Base-by-base conservation (phyloP, 2,329 filamentous ascomycete species). In the Phialemoniopsis sp. region DNA sequence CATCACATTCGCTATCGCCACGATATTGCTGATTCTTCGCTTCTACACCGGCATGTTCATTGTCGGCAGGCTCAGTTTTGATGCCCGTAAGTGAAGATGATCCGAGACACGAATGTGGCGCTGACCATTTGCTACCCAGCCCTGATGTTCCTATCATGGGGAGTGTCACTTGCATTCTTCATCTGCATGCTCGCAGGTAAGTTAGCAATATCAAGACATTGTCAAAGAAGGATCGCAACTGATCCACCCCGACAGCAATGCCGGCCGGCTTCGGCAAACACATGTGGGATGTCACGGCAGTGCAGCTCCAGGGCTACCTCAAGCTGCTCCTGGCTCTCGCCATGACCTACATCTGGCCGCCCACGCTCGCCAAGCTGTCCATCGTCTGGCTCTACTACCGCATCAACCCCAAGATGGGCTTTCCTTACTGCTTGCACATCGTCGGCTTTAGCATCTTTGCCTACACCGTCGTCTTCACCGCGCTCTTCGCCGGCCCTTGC, bases 401-500 rank as follows among this genome's bases (percentile, higher is more conserved):
- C 3, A 45, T 51, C 44, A 43, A 48, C 32, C 42, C 47, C 2
- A 19, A 28, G 9, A 36, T 17, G 1, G 29, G 18, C 16, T 50
- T 41, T 34, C 48, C 46, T 13, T 8, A 32, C 6, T 37, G 33
- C 12, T 34, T 46, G 10, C 42, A 45, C 29, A 29, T 15, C 15
- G 39, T 46, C 21, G 46, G 36, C 8, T 17, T 33, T 12, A 18
- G 14, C 14, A 36, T 48, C 13, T 29, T 51, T 29, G 43, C 31
- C 35, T 44, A 53, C 36, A 49, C 52, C 7, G n/a, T 52, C 9
- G 42, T 43, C 32, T 48, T 53, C 32, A 48, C 46, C 9, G 32
- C 34, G 32, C 38, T 56, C 37, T 46, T 51, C 15, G 43, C 43
- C 13, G 51, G 46, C 5, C 54, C 51, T 5, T 55, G 52, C 42